Conservation (phyloP, 2,329 filamentous ascomycete genomes). For the Seiridium unicorne region DNA sequence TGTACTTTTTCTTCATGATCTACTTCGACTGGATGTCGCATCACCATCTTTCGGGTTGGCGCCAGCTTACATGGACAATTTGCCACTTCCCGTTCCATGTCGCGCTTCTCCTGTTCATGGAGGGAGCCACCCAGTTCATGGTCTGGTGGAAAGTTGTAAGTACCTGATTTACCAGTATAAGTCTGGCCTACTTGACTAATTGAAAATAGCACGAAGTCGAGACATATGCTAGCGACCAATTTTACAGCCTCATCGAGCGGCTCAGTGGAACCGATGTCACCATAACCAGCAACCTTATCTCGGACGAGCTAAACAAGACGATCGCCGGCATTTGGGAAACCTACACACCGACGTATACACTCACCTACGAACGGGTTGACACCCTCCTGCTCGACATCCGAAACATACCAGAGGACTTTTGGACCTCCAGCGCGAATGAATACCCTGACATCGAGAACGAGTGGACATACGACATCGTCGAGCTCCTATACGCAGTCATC, state of each 20-base stretch:
- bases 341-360: neutral
- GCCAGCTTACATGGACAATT: constrained; percentile 55
- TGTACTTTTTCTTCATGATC: constrained; percentile 41
- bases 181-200: neutral
- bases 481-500: constrained; percentile 8
- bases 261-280: neutral
- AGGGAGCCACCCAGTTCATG: constrained; percentile 57
- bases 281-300: constrained; percentile 9
- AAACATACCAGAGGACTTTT: neutral
- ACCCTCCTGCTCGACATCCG: constrained; percentile 2
- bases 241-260: neutral
- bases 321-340: neutral
- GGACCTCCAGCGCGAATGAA: neutral
- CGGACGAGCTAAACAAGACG: constrained; percentile 1
- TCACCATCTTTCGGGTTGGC: constrained; percentile 50
- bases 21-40: constrained; percentile 63
- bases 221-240: constrained; percentile 23
- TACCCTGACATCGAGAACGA: neutral
- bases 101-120: constrained; percentile 57
- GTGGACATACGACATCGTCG: neutral
- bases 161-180: neutral
- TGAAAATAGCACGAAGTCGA: constrained; percentile 2
- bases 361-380: neutral
- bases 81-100: constrained; percentile 64
- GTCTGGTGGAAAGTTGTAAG: constrained; percentile 35